A percentile compares a stretch with the other conserved stretches of the same genome.
phyloP scores from a whole-genome alignment of 1,284 basidiomycete genomes.

The Spongiforma sp. region DNA sequence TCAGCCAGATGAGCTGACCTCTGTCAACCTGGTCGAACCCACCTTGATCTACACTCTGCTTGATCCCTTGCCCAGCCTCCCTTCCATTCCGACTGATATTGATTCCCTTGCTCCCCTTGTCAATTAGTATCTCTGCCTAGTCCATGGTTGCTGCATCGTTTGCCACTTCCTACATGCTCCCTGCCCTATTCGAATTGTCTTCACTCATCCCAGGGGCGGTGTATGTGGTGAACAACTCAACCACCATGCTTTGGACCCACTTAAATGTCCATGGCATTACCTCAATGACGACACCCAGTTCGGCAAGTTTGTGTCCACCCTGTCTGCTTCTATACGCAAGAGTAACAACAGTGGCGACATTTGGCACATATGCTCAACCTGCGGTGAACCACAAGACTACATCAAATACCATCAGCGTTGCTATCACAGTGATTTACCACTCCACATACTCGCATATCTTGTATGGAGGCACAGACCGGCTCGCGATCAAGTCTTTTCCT shows the following conservation, averaged over 20 bases:
- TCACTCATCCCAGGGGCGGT: background rate
- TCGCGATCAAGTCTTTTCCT: background rate
- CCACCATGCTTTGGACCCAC: background rate
- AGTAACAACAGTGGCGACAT: background rate
- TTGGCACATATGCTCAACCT: background rate
- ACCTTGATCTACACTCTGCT: background rate
- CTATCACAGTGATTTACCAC: background rate
- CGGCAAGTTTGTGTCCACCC: background rate
- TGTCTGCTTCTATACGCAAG: background rate
- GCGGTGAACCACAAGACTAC: background rate
- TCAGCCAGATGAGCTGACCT: too few species aligned
- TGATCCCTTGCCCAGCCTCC: background rate
- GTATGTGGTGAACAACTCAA: background rate
- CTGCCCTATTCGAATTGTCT: background rate
- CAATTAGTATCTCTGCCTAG: background rate
- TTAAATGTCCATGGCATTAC: background rate
- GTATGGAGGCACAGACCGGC: background rate
- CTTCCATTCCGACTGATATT: background rate
- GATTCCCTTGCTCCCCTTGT: background rate
- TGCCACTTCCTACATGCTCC: background rate
- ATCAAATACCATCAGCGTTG: background rate
- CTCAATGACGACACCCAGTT: background rate
- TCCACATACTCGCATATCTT: background rate
- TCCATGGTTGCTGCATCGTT: background rate
- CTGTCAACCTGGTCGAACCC: too few species aligned